Evolutionary conservation across 2,329 filamentous ascomycete species (phyloP).

Genomic region (Phyllosticta citrichinensis): DNA sequence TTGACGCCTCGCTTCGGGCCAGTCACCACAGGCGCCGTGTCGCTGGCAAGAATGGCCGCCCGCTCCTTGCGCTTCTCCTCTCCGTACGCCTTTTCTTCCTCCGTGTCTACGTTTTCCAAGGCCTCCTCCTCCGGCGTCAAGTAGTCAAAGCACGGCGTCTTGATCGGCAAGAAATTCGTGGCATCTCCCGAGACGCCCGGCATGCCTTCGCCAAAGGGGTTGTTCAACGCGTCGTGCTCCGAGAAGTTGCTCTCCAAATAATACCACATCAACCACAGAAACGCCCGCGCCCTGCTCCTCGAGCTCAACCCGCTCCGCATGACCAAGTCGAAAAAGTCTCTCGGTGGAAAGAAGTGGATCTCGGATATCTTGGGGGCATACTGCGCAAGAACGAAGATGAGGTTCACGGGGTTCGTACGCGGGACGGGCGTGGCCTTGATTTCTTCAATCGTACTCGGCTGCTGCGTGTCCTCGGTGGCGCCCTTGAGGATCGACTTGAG

Average conservation of each 20-base stretch:
- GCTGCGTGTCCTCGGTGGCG: conserved; percentile 79
- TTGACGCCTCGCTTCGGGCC: conserved; percentile 41
- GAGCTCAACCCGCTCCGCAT: conserved; percentile 83
- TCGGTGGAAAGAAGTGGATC: conserved; percentile 71
- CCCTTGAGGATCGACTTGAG: conserved; percentile 97
- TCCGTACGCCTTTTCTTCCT: conserved; percentile 60
- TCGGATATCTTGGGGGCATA: conserved; percentile 88
- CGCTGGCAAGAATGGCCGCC: conserved; percentile 61
- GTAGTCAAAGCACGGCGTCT: conserved; percentile 55
- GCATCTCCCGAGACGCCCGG: conserved; percentile 25
- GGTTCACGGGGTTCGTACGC: conserved; percentile 93
- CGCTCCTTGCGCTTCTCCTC: conserved; percentile 64
- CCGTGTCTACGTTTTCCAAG: conserved; percentile 64
- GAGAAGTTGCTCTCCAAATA: conserved; percentile 95
- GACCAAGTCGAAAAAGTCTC: conserved; percentile 92
- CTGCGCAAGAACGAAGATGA: conserved; percentile 89
- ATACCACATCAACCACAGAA: conserved; percentile 98
- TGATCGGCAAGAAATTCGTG: conserved; percentile 38
- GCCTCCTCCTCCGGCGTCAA: conserved; percentile 57
- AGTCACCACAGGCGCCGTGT: conserved; percentile 56
- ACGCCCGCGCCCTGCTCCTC: conserved; percentile 71
- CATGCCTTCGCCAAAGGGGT: conserved; percentile 68
- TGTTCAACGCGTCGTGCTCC: conserved; percentile 74
- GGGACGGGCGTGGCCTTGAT: conserved; percentile 60
- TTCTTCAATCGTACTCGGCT: conserved; percentile 74